Evolutionary conservation across 176 grass and related monocot genomes (phyloP).

Genomic region (Ensete ventricosum): DNA sequence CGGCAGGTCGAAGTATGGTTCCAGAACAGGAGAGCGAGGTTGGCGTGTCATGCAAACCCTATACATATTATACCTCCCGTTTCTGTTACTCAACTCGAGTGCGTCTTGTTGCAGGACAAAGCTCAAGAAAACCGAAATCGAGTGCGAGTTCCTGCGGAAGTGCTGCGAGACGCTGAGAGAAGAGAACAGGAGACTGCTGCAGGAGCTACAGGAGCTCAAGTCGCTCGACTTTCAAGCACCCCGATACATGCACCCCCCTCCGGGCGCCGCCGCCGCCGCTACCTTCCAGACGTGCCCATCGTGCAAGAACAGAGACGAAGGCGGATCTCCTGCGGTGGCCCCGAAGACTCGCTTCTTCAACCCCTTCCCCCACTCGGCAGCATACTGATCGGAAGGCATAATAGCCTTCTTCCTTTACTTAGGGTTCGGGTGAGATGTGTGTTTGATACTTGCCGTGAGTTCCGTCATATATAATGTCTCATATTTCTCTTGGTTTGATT

Average conservation of each 20-base stretch:
- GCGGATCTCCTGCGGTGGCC: background rate
- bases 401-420: background rate
- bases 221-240: constrained; percentile 1
- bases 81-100: background rate
- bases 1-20: constrained; percentile 28
- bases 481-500: no score
- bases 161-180: constrained; percentile 82
- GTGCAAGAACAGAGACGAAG: background rate
- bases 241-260: background rate
- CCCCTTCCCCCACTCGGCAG: constrained; percentile 2
- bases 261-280: background rate
- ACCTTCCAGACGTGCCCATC: constrained; percentile 7
- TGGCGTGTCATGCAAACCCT: background rate
- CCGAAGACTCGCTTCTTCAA: constrained; percentile 6
- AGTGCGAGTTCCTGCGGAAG: constrained; percentile 83
- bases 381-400: background rate
- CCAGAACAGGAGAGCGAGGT: constrained; percentile 31
- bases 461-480: no score
- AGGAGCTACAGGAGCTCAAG: constrained; percentile 70
- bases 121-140: constrained; percentile 95
- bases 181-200: constrained; percentile 80
- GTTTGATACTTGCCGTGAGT: no score
- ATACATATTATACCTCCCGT: background rate
- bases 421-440: background rate
- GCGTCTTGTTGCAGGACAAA: constrained; percentile 55